Base-by-base conservation (phyloP, 23 red algal species). In the Agarophyton chilense region DNA sequence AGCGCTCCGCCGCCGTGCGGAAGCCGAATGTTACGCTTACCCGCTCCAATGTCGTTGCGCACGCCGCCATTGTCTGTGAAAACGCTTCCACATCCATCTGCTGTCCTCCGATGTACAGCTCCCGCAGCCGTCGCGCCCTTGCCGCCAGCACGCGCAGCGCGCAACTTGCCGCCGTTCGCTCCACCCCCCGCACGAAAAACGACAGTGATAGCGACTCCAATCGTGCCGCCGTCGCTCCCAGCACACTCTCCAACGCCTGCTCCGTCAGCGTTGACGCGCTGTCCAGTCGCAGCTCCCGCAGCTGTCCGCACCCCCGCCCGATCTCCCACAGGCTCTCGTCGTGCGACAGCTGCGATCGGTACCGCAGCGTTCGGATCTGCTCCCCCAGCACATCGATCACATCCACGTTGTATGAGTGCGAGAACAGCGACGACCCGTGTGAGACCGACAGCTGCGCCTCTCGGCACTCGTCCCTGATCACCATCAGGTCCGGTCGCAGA, bases 281-380 rank as follows among this genome's bases (percentile, higher is more conserved):
- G 56, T 83, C 79, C 79, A 83, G 79, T 35, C 79, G 49, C 52
- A 83, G 39, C 79, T 83, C 79, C 57, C 79, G 51, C 52, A 83
- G 39, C 40, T 64, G 55, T 56, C 35, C 55, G 79, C 79, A 83
- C 79, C 25, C 28, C 14, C 79, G 40, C 53, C 79, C 79, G 5
- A 83, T 56, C 57, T 83, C 52, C 79, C 79, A 83, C 79, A 83
- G 34, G 53, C 79, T 83, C 79, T 83, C 79, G 34, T 83, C 79
- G 79, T 83, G 79, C 21, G 53, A 52, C 79, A 83, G 79, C 61
- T 83, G 79, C 55, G 55, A 65, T 4, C 79, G 79, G 79, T 83
- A 83, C 11, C 79, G 79, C 53, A 83, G 53, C 53, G 79, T 41
- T 11, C 33, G 24, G n/a, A 83, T 61, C 79, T 83, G 79, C 34